Evolutionary conservation across 495 filamentous ascomycete genomes (phyloP), one percentile per base, ranked within the genome.

Genomic region (Xylona heveae): DNA sequence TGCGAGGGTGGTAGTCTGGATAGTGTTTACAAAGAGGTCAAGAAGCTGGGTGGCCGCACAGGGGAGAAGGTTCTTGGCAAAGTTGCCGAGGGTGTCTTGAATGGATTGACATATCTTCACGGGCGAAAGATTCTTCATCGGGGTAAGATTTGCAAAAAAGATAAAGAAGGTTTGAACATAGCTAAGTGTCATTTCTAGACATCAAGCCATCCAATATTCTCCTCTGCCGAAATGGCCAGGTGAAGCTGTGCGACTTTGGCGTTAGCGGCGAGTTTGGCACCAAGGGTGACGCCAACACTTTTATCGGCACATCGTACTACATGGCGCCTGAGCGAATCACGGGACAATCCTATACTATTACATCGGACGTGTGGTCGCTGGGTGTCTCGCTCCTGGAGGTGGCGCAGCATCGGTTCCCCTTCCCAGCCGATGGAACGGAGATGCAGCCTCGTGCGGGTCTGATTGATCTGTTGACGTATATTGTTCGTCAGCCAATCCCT

Each of bases 311-410:
- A 21, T 90, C 80, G 13, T 95, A 95, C 52, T 97, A 97, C 58
- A 97, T 97, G 88, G 90, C 88, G 3, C 88, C 88, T 0, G 88
- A 97, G 51, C 75, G 88, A 28, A 97, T 97, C 52, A 93, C 84
- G 2, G 88, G 88, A 30, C 79, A 94, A 56, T 79, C 74, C 10
- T 97, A 97, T 52, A 97, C 90, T 33, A 97, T 97, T 53, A 97
- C 84, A 1, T 91, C 80, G 2, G 88, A 97, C 44, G 88, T 97
- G 33, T 97, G 88, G 88, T 91, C 81, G 9, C 68, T 91, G 7
- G 88, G 88, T 39, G 88, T 97, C 35, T 93, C 90, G 2, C 58
- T 97, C 28, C 71, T 97, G 24, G 88, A 97, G 62, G 90, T 97
- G 31, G 88, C 88, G 18, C 88, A 97, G 48, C 82, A 97, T 47